phyloP scores from a whole-genome alignment of 345 rosid genomes.

The Lepidium aucheri region DNA sequence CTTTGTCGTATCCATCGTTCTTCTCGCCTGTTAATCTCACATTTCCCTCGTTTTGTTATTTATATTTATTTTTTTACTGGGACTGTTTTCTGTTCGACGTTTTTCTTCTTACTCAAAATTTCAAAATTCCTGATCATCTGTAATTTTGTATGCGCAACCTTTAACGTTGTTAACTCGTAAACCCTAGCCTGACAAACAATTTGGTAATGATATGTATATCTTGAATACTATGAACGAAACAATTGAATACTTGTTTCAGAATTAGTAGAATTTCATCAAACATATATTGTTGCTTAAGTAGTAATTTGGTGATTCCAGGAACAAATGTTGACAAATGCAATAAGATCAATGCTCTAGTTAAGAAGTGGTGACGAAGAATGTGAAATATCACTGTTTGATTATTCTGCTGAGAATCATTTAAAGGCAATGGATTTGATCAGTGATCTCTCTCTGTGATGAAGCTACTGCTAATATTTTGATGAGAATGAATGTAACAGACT shows the following conservation, averaged over 20 bases:
- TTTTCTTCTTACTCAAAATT: not conserved
- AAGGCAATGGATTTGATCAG: conserved; percentile 43
- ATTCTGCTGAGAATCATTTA: conserved; percentile 57
- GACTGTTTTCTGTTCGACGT: not conserved
- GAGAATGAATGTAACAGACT: conserved; percentile 30
- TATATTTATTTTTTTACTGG: not conserved
- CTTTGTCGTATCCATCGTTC: not conserved
- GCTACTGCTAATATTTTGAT: conserved; percentile 19
- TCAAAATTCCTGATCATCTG: not conserved
- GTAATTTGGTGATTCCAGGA: not conserved
- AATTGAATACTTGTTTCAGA: not conserved
- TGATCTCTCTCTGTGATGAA: conserved; percentile 55
- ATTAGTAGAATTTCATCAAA: not conserved
- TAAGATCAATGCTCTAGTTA: conserved; percentile 11
- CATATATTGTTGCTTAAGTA: not conserved
- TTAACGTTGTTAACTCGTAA: not conserved
- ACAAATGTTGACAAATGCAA: not conserved
- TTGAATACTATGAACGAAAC: not conserved
- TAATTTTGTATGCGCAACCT: not conserved
- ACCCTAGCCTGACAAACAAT: not conserved
- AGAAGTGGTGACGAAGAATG: conserved; percentile 18
- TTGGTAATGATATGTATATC: not conserved
- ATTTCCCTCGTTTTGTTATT: not conserved
- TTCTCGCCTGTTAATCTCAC: conserved; percentile 15
- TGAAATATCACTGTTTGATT: conserved; percentile 54